Conservation (phyloP, 768 basidiomycete species). For the Coprinopsis sp. region DNA sequence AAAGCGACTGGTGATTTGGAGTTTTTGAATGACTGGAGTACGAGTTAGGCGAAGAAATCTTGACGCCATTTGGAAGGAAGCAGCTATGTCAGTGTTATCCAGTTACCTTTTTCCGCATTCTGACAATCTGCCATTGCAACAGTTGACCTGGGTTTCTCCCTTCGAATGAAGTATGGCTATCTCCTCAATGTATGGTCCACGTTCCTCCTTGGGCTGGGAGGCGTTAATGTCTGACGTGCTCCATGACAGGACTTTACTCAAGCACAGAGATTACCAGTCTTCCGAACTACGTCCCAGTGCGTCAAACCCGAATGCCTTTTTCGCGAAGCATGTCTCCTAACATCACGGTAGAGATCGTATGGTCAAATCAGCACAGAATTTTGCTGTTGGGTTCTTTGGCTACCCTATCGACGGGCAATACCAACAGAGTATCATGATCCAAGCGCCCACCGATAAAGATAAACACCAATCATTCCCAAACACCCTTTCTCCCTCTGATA, state of each 20-base stretch:
- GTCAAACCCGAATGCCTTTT: background rate
- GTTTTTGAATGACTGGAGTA: conserved; percentile 88
- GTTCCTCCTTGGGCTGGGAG: too few species aligned
- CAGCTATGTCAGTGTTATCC: conserved; percentile 60
- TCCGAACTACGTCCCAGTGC: conserved; percentile 73
- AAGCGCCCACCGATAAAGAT: conserved; percentile 28
- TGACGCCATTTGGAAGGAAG: conserved; percentile 85
- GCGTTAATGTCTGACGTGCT: too few species aligned
- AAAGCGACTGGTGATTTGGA: conserved; percentile 57
- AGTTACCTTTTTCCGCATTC: too few species aligned
- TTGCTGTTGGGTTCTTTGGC: conserved; percentile 72
- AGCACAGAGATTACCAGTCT: conserved; percentile 61
- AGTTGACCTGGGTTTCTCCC: conserved; percentile 67
- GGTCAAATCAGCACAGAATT: conserved; percentile 59
- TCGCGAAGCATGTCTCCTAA: background rate
- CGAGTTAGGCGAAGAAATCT: conserved; percentile 86
- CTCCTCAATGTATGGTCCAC: conserved; percentile 46
- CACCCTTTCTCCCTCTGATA: conserved; percentile 81
- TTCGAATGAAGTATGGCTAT: conserved; percentile 78
- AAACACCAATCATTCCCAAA: conserved; percentile 58
- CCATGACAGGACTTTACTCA: conserved; percentile 62
- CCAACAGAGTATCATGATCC: conserved; percentile 72
- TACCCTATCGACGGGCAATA: conserved; percentile 69
- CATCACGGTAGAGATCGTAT: conserved; percentile 55
- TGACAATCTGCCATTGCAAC: too few species aligned